These are phyloP conservation scores for Apocynum venetum DNA, from an alignment of 257 asterid species.

Conservation along the genomic window DNA sequence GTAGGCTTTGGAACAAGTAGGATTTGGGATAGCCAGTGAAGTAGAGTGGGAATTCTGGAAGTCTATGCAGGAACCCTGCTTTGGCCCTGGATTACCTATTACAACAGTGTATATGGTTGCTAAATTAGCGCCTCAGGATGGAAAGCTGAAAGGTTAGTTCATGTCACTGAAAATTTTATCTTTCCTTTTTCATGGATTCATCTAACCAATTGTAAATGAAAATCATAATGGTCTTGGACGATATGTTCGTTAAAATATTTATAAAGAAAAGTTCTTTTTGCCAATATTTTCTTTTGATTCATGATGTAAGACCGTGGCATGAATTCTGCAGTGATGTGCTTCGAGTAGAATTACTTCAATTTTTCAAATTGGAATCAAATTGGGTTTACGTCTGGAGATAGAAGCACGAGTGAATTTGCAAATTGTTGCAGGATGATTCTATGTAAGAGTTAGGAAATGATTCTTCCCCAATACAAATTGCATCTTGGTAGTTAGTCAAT, in stretches of 20 bases:
- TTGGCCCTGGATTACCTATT: slow-evolving; percentile 70
- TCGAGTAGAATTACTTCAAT: not conserved
- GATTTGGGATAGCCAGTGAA: slow-evolving; percentile 32
- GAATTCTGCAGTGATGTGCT: not conserved
- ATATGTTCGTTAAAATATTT: not conserved
- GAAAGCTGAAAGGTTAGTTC: slow-evolving; percentile 50
- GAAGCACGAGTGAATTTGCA: not conserved
- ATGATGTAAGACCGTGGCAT: not conserved
- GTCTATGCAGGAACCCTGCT: slow-evolving; percentile 75
- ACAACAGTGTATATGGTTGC: slow-evolving; percentile 61
- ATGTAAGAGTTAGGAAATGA: not conserved
- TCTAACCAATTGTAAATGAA: not conserved
- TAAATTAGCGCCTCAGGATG: slow-evolving; percentile 32
- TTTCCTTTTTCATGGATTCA: not conserved
- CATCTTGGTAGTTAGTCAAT: not conserved
- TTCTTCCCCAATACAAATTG: not conserved
- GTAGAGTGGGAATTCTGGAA: slow-evolving; percentile 59
- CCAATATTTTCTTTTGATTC: not conserved
- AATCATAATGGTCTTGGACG: not conserved
- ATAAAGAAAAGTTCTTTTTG: not conserved
- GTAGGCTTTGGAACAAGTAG: slow-evolving; percentile 58
- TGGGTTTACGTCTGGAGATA: not conserved
- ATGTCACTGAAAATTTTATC: not conserved
- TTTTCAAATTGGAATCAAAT: not conserved
- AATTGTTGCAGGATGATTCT: not conserved